Percentiles rank a stretch among this genome's conserved stretches.
Evolutionary conservation across 2,329 filamentous ascomycete species (phyloP).

Genomic region (Pyricularia sp.): DNA sequence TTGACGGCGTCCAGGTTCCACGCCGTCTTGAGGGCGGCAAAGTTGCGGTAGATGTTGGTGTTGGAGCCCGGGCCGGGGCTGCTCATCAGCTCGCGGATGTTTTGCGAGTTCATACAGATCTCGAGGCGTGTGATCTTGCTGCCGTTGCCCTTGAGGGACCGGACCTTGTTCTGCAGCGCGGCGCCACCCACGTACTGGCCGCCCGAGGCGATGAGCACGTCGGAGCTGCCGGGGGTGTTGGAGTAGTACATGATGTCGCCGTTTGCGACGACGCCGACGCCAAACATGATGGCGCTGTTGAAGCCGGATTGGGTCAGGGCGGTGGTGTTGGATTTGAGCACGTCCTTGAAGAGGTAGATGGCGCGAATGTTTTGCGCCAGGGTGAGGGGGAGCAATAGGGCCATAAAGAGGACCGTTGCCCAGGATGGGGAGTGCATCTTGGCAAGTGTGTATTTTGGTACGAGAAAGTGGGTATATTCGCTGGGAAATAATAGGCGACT

Average conservation of each 20-base stretch:
- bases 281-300: constrained; percentile 32
- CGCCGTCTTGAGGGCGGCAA: constrained; percentile 26
- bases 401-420: neutral
- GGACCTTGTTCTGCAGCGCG: constrained; percentile 20
- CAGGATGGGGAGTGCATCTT: constrained; percentile 2
- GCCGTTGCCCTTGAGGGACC: constrained; percentile 8
- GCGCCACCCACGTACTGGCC: constrained; percentile 37
- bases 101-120: constrained; percentile 32
- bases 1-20: constrained; percentile 36
- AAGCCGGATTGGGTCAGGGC: constrained; percentile 30
- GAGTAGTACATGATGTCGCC: constrained; percentile 37
- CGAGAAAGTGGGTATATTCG: neutral
- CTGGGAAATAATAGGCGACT: neutral
- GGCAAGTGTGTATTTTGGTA: neutral
- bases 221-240: constrained; percentile 25
- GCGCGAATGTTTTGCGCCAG: constrained; percentile 11
- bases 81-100: constrained; percentile 28
- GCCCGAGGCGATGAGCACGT: constrained; percentile 24
- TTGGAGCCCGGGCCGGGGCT: constrained; percentile 21
- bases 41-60: constrained; percentile 28
- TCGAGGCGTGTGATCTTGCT: constrained; percentile 27
- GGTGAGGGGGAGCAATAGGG: neutral
- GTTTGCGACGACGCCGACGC: constrained; percentile 29
- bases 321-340: constrained; percentile 32
- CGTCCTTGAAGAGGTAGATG: constrained; percentile 33